Evolutionary conservation across 2,329 filamentous ascomycete genomes (phyloP), one percentile per base, ranked within the genome.

Genomic region (Arthrinium puccinioides): DNA sequence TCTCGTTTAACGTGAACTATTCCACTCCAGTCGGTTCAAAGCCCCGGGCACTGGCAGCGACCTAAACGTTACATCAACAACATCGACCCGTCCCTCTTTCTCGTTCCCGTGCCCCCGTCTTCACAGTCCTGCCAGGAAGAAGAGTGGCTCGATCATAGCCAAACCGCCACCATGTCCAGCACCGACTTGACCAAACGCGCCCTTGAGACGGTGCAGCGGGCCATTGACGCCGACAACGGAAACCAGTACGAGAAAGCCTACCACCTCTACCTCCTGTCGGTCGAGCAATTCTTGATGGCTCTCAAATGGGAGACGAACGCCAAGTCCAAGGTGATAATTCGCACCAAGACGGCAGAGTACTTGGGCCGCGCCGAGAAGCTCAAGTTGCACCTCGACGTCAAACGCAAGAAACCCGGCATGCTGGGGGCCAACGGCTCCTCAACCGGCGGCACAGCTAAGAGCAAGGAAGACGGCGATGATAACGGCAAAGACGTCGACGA

Each of bases 251-350:
- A 96, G 55, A 90, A 94, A 63, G 92, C 92, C 39, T 97, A 97
- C 62, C 86, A 95, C 59, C 75, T 84, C 45, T 98, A 98, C 76
- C 96, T 95, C 70, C 82, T 87, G 50, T 83, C 90, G 36, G 84
- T 98, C 51, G 90, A 98, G 66, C 79, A 97, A 41, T 98, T 97
- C 72, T 95, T 98, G 85, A 84, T 97, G 44, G 92, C 92, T 23
- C 75, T 98, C 43, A 98, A 98, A 72, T 98, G 90, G 90, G 92
- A 98, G 70, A 98, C 97, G 76, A 97, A 96, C 67, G 81, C 85
- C 46, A 90, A 89, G 53, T 89, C 87, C 46, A 97, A 97, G 71
- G 88, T 94, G 59, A 94, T 95, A 77, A 96, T 98, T 62, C 84
- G 92, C 51, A 80, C 85, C 52, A 97, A 97, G 70, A 88, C 89